A percentile compares a stretch with the other conserved stretches of the same genome.
Conservation (phyloP, 352 stramenopile genomes). For the Phytopythium cucurbitacearum region DNA sequence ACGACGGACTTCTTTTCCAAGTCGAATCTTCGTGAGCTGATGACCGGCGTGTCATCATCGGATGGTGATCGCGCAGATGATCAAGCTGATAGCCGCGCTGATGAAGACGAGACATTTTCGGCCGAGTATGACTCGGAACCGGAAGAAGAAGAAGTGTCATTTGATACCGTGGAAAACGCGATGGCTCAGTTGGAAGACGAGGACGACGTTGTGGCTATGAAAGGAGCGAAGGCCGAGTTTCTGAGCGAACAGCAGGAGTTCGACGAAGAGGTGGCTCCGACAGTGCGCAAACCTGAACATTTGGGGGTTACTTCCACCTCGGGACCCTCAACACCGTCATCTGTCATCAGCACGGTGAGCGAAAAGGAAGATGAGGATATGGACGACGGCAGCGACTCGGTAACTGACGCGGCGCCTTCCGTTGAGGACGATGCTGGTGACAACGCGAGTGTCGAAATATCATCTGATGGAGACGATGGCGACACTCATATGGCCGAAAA, state of each 20-base stretch:
- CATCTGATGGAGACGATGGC: too few relatives aligned
- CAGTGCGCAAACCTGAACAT: not conserved
- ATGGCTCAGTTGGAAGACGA: constrained; percentile 96
- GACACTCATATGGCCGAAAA: too few relatives aligned
- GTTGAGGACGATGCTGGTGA: constrained; percentile 12
- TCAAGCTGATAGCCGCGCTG: constrained; percentile 23
- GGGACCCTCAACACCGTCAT: constrained; percentile 32
- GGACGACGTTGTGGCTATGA: constrained; percentile 92
- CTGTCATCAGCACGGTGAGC: constrained; percentile 26
- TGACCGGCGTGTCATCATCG: constrained; percentile 42
- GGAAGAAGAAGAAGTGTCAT: constrained; percentile 29
- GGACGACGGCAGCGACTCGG: constrained; percentile 19
- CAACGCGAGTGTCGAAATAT: not conserved
- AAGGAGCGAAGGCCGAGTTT: constrained; percentile 63
- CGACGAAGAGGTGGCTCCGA: constrained; percentile 38
- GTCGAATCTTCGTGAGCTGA: constrained; percentile 86
- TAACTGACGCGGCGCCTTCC: constrained; percentile 15
- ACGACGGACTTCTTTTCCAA: constrained; percentile 84
- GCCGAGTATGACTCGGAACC: constrained; percentile 22
- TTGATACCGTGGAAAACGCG: constrained; percentile 84
- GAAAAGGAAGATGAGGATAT: constrained; percentile 38
- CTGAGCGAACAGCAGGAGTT: constrained; percentile 59
- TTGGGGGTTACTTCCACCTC: constrained; percentile 3
- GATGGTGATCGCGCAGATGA: constrained; percentile 16
- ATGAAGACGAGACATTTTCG: not conserved